Conservation (phyloP, 805 yeast genomes). For the Myxozyma monticola region DNA sequence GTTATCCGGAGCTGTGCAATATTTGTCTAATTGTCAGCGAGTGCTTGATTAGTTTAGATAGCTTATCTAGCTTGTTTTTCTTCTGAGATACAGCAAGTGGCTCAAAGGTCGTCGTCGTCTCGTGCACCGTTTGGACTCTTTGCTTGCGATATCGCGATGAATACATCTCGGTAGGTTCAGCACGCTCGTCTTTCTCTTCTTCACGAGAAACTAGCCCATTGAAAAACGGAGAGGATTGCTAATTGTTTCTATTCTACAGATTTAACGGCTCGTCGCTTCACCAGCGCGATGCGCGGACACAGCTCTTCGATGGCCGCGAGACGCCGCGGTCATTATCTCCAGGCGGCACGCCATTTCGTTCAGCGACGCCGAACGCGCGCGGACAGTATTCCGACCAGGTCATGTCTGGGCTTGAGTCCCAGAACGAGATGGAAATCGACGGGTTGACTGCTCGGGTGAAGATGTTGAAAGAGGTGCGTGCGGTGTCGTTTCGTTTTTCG, state of each 20-base stretch:
- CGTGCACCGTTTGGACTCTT: too few relatives aligned
- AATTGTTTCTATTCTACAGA: not conserved
- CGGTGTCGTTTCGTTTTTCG: constrained; percentile 15
- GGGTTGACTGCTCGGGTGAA: constrained; percentile 56
- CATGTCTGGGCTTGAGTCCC: constrained; percentile 63
- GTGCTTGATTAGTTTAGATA: too few relatives aligned
- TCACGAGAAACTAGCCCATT: too few relatives aligned
- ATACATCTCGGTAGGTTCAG: constrained; percentile 7
- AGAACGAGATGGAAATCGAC: constrained; percentile 59
- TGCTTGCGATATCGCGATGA: too few relatives aligned
- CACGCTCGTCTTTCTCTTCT: not conserved
- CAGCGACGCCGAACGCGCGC: constrained; percentile 34
- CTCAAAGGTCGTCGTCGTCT: too few relatives aligned
- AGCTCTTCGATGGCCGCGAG: constrained; percentile 39
- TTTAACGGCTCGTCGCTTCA: constrained; percentile 27
- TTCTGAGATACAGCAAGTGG: too few relatives aligned
- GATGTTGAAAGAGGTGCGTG: constrained; percentile 53
- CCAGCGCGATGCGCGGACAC: constrained; percentile 43
- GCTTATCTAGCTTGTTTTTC: too few relatives aligned
- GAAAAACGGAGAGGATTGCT: too few relatives aligned
- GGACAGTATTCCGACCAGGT: constrained; percentile 50
- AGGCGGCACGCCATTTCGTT: constrained; percentile 26
- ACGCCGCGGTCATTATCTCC: constrained; percentile 25
- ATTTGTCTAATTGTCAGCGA: too few relatives aligned
- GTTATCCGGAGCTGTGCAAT: too few relatives aligned